Evolutionary conservation across 345 rosid species (phyloP), one percentile per base, ranked within the genome.

Genomic region (Eucalyptus guilfoylei): DNA sequence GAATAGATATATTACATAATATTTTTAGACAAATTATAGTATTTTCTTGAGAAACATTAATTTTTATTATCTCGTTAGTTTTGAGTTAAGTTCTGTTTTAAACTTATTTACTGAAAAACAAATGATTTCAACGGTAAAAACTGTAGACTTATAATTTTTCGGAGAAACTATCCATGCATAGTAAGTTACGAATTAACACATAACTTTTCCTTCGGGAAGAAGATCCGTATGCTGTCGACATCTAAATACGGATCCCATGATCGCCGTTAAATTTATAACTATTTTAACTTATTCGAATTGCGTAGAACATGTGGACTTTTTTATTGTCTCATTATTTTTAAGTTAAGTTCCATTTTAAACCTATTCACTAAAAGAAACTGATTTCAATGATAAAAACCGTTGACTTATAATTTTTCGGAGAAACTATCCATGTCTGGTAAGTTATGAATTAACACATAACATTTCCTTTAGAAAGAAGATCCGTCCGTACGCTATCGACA

Each of bases 401-500:
- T 16, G 17, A 32, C 40, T 16, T 32, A 67, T 67, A 17, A 67
- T 32, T n/a, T 49, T 67, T 15, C 2, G 23, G 23, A 14, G 12
- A 11, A 32, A 32, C 13, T 16, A 69, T 9, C 3, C 13, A 69
- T 34, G 23, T 9, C 1, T 69, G 10, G 40, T 8, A 69, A 32
- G 42, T 69, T 16, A 32, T 32, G 23, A 69, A 69, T 69, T 69
- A 69, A 16, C 23, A 19, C 12, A 16, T 9, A 34, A 32, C 3
- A 19, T n/a, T 69, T 32, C 7, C 80, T 16, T 67, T 19, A 55
- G 6, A 15, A 16, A 67, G 10, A 9, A 64, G 9, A 30, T 64
- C 15, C 1, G 4, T n/a, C 10, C 0, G 1, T 64, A 64, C 1
- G 10, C 40, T 3, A 49, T 49, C 8, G 1, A 15, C 23, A 67